Evolutionary conservation across 164 flowering plant species (phyloP).

Genomic region (Magnolia sinica): DNA sequence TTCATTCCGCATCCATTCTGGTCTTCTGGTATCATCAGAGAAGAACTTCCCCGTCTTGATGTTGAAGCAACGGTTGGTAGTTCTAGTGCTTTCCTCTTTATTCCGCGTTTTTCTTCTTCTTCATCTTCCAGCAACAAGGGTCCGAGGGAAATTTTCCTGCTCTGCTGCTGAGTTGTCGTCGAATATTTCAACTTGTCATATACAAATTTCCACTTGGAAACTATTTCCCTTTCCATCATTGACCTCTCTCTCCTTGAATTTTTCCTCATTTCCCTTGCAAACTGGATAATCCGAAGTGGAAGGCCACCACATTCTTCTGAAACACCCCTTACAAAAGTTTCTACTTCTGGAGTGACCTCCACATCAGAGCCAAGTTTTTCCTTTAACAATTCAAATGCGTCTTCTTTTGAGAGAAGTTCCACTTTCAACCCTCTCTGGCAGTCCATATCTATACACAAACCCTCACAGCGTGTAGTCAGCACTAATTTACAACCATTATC

Average conservation of each 20-base stretch:
- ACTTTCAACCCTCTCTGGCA: background rate
- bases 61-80: no score
- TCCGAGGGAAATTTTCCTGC: background rate
- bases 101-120: background rate
- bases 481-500: slow-evolving; percentile 6
- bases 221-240: background rate
- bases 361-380: background rate
- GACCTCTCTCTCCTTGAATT: no score
- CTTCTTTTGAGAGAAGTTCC: slow-evolving; percentile 1
- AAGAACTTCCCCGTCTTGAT: no score
- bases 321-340: slow-evolving; percentile 2
- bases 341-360: background rate
- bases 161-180: background rate
- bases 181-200: background rate
- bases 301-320: slow-evolving; percentile 5
- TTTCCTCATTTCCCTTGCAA: slow-evolving; percentile 7
- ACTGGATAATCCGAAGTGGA: background rate
- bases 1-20: no score
- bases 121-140: background rate
- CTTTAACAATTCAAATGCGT: background rate
- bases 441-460: background rate
- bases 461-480: background rate
- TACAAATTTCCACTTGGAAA: background rate
- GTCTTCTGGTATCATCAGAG: no score
- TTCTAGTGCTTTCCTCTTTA: background rate